Conservation (phyloP, 2,329 filamentous ascomycete species). For the Neophaeococcomyces mojaviensis region DNA sequence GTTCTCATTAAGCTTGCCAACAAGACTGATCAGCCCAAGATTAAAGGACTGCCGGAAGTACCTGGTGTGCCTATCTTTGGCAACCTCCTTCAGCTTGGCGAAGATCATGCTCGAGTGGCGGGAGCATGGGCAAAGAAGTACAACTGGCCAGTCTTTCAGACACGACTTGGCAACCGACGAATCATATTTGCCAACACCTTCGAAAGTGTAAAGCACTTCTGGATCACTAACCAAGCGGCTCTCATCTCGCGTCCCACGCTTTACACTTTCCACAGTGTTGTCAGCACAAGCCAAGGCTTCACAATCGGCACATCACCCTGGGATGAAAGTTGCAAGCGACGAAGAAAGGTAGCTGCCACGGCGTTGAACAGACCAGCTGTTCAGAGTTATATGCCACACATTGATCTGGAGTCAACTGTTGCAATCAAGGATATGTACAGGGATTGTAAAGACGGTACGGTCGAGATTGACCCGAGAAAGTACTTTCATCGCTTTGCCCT, state of each 20-base stretch:
- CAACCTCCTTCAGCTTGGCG: constrained; percentile 54
- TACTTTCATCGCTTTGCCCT: constrained; percentile 71
- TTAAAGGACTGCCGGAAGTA: constrained; percentile 55
- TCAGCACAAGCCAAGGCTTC: constrained; percentile 68
- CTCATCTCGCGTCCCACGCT: constrained; percentile 70
- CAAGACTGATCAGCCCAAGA: constrained; percentile 51
- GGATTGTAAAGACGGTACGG: constrained; percentile 54
- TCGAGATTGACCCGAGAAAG: constrained; percentile 61
- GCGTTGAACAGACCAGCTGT: constrained; percentile 69
- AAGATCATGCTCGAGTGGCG: constrained; percentile 48
- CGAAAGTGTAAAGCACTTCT: constrained; percentile 62
- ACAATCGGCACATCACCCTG: constrained; percentile 79
- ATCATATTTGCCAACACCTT: constrained; percentile 75
- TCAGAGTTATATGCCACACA: constrained; percentile 73
- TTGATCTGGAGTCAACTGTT: constrained; percentile 66
- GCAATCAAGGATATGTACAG: constrained; percentile 65
- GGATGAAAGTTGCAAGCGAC: constrained; percentile 71
- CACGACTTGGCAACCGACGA: constrained; percentile 38
- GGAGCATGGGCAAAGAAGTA: constrained; percentile 54
- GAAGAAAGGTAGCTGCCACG: constrained; percentile 70
- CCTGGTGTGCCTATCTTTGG: constrained; percentile 57
- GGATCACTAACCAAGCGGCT: constrained; percentile 71
- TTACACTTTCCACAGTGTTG: constrained; percentile 74
- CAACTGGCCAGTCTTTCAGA: constrained; percentile 55
- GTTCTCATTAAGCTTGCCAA: constrained; percentile 37